Evolutionary conservation across 78 protist genomes (phyloP), one percentile per base, ranked within the genome.

Genomic region (Dictyostelium purpureum): DNA sequence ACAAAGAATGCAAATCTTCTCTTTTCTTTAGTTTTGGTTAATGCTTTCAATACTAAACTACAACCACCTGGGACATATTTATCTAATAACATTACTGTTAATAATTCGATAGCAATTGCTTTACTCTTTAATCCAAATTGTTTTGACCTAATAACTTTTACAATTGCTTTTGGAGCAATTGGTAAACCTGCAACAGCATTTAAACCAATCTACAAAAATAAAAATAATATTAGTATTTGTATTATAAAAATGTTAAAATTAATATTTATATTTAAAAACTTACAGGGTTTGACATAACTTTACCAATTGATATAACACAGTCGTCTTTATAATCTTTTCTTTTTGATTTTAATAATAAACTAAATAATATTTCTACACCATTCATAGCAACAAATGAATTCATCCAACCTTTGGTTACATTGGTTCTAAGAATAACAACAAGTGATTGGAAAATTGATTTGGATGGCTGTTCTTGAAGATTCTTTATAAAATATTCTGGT

Each of bases 21-120:
- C 76, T 85, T 85, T 37, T 85, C 92, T 40, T 85, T 85, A 0
- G 59, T 59, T 33, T 85, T 85, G 1, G 92, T 85, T 11, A 85
- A 52, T 37, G 92, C 92, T n/a, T 85, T 85, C 7, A 85, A 18
- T 2, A 85, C 82, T 24, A 85, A 42, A 38, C 77, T 59, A 66
- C 79, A 73, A 26, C 92, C 92, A 73, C 92, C 92, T 6, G 92
- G 92, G 33, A 69, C 77, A 47, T 57, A 85, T 52, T 85, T 85
- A 33, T 85, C 92, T 74, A 85, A 56, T 43, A 77, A 61, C 74
- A 85, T 66, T 4, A 85, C 92, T 6, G 92, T 85, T 21, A 85
- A 52, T 1, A 85, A 42, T 61, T 85, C 92, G 12, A 85, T 66
- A 26, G 71, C 82, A 45, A 70, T 33, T 19, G 92, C 92, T 71